Evolutionary conservation across 805 yeast species (phyloP).

Genomic region (Candida easanensis): DNA sequence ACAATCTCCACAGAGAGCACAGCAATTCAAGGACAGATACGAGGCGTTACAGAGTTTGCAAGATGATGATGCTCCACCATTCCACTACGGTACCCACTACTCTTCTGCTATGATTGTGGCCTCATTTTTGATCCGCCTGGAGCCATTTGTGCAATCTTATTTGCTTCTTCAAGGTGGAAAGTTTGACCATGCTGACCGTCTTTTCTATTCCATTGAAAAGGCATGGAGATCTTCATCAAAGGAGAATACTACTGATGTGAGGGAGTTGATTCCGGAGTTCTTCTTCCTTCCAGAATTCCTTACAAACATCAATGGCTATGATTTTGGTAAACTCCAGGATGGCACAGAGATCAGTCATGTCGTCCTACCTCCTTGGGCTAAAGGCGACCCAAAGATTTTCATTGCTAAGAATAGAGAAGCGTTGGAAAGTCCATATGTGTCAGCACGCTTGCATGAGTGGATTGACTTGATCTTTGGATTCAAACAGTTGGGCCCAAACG

Average conservation of each 20-base stretch:
- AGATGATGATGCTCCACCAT: slow-evolving; percentile 65
- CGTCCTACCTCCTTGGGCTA: slow-evolving; percentile 78
- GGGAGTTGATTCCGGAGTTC: slow-evolving; percentile 87
- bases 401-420: slow-evolving; percentile 78
- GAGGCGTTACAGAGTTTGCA: slow-evolving; percentile 63
- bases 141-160: slow-evolving; percentile 81
- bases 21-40: slow-evolving; percentile 65
- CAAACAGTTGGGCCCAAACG: slow-evolving; percentile 72
- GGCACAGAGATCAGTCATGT: slow-evolving; percentile 59
- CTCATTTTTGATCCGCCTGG: slow-evolving; percentile 69
- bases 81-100: slow-evolving; percentile 91
- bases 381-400: slow-evolving; percentile 70
- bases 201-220: slow-evolving; percentile 69
- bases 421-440: slow-evolving; percentile 77
- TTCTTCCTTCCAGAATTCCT: slow-evolving; percentile 79
- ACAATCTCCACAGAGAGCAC: slow-evolving; percentile 58
- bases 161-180: slow-evolving; percentile 80
- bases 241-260: slow-evolving; percentile 82
- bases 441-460: slow-evolving; percentile 76
- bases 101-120: slow-evolving; percentile 93
- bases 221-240: slow-evolving; percentile 79
- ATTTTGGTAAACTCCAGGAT: slow-evolving; percentile 69
- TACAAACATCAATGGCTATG: slow-evolving; percentile 58
- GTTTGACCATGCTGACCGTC: slow-evolving; percentile 84
- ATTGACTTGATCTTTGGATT: slow-evolving; percentile 81